Evolutionary conservation across 2,329 filamentous ascomycete genomes (phyloP).

Genomic region (Ophiostoma novo-ulmi): DNA sequence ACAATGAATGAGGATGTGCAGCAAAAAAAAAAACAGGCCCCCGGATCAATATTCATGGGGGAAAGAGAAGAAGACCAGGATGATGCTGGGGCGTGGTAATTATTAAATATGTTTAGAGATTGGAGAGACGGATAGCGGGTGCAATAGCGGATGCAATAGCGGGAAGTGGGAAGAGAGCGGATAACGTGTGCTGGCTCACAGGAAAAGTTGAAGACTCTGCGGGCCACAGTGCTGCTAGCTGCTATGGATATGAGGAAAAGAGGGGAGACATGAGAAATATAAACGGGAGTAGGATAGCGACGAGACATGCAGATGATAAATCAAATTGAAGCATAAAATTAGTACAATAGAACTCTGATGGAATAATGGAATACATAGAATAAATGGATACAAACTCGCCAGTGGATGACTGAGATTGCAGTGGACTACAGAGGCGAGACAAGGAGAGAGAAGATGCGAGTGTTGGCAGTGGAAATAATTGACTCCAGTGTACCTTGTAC

Average conservation of each 20-base stretch:
- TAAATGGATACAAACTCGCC: not conserved
- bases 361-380: not conserved
- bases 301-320: conserved; percentile 7
- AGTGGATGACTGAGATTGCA: conserved; percentile 2
- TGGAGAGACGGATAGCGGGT: not conserved
- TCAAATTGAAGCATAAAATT: not conserved
- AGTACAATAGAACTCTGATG: not conserved
- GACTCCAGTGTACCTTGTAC: not conserved
- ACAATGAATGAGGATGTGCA: conserved; percentile 23
- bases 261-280: not conserved
- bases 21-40: conserved; percentile 13
- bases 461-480: not conserved
- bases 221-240: not conserved
- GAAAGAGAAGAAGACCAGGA: not conserved
- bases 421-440: conserved; percentile 4
- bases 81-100: not conserved
- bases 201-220: too few relatives aligned
- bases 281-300: not conserved
- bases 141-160: not conserved
- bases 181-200: not conserved
- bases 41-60: not conserved
- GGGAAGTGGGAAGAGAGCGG: not conserved
- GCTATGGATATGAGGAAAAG: not conserved
- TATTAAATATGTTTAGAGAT: not conserved
- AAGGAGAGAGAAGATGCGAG: not conserved